Percentiles rank a stretch among this genome's conserved stretches.
Evolutionary conservation across 768 basidiomycete species (phyloP).

Genomic region (Phylloporus sp.): DNA sequence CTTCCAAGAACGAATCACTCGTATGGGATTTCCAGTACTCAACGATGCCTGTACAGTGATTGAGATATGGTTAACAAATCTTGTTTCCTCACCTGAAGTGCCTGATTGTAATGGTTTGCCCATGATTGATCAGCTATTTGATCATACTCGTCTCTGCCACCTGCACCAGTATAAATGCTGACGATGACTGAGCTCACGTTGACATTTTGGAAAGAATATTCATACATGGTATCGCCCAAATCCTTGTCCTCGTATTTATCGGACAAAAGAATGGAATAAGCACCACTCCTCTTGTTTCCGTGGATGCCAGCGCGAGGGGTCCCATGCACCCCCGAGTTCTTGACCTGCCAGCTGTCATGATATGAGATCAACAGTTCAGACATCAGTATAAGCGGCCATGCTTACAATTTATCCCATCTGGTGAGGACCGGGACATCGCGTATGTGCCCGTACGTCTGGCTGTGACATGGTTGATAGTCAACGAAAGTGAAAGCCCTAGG

Average conservation of each 20-base stretch:
- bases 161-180: neutral
- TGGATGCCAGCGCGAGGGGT: neutral
- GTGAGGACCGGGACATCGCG: neutral
- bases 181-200: neutral
- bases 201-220: neutral
- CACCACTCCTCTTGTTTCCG: neutral
- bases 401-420: neutral
- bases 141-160: neutral
- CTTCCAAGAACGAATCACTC: neutral
- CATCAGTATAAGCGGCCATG: neutral
- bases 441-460: neutral
- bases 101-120: neutral
- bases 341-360: too few species aligned
- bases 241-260: neutral
- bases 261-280: neutral
- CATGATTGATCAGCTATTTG: neutral
- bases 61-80: neutral
- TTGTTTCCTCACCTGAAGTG: neutral
- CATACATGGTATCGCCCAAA: neutral
- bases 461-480: too few species aligned
- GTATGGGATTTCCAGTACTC: neutral
- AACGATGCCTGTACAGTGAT: neutral
- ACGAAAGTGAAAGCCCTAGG: neutral
- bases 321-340: neutral
- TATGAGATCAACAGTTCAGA: neutral